Percentiles rank a stretch among this genome's conserved stretches.
Conservation (phyloP, 2,329 filamentous ascomycete genomes). For the Remersonia thermophila region DNA sequence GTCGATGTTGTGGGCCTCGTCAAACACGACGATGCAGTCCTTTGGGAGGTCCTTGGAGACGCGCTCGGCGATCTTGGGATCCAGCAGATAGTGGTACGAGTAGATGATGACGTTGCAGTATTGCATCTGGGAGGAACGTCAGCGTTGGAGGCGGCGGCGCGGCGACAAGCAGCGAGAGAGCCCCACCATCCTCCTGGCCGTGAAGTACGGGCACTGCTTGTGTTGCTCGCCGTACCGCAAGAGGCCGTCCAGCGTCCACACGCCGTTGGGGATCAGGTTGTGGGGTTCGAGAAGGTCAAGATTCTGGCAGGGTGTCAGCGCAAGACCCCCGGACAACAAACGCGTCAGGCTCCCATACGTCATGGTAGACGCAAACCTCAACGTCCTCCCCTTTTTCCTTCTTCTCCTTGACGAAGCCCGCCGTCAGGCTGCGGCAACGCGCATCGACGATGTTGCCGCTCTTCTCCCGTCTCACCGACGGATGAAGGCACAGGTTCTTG, state of each 20-base stretch:
- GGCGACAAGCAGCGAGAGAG: not conserved
- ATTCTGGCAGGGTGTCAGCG: conserved; percentile 43
- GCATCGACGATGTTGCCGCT: conserved; percentile 89
- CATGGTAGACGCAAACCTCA: conserved; percentile 89
- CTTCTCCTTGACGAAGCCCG: conserved; percentile 95
- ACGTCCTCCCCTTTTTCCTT: conserved; percentile 92
- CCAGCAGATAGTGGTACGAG: conserved; percentile 94
- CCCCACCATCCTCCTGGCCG: conserved; percentile 76
- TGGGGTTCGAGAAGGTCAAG: conserved; percentile 89
- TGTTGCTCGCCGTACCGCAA: conserved; percentile 84
- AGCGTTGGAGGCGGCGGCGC: not conserved
- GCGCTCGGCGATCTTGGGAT: conserved; percentile 93
- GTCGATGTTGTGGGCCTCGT: conserved; percentile 98
- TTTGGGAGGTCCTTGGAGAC: conserved; percentile 94
- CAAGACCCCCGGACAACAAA: not conserved
- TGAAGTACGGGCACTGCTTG: conserved; percentile 97
- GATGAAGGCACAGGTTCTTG: conserved; percentile 94
- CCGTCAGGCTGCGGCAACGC: conserved; percentile 88
- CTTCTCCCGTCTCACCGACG: conserved; percentile 91
- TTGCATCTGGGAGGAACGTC: conserved; percentile 55
- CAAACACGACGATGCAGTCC: conserved; percentile 96
- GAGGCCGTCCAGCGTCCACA: conserved; percentile 89
- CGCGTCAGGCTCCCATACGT: conserved; percentile 38
- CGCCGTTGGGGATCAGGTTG: conserved; percentile 84
- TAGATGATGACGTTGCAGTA: conserved; percentile 99